Conservation (phyloP, 2,329 filamentous ascomycete genomes). For the Cucurbitaria berberidis region DNA sequence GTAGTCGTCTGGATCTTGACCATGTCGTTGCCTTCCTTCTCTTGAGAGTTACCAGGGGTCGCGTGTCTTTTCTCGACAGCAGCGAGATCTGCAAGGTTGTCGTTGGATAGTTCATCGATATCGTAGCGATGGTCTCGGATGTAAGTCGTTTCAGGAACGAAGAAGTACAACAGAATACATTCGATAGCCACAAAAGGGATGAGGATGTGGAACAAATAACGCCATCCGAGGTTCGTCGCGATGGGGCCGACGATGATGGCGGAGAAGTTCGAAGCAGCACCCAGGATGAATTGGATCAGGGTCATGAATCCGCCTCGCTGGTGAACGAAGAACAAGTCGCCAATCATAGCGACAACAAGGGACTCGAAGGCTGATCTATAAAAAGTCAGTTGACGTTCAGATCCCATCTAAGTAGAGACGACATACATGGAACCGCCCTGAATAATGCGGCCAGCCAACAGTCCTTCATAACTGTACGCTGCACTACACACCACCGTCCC, state of each 20-base stretch:
- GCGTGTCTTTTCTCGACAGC: slow-evolving; percentile 31
- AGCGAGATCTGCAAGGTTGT: slow-evolving; percentile 36
- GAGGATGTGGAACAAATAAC: slow-evolving; percentile 55
- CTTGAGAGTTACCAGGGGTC: background rate
- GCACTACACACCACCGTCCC: slow-evolving; percentile 39
- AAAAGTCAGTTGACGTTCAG: slow-evolving; percentile 5
- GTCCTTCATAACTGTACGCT: slow-evolving; percentile 35
- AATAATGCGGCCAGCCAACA: slow-evolving; percentile 42
- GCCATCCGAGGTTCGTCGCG: slow-evolving; percentile 44
- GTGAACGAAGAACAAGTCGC: slow-evolving; percentile 47
- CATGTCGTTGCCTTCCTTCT: slow-evolving; percentile 20
- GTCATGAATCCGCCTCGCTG: slow-evolving; percentile 45
- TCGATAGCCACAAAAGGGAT: slow-evolving; percentile 55
- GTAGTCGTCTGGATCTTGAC: slow-evolving; percentile 28
- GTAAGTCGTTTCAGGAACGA: slow-evolving; percentile 61
- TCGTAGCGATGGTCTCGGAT: slow-evolving; percentile 47
- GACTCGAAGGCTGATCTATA: slow-evolving; percentile 44
- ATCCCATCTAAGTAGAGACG: too few species aligned
- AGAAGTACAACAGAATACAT: slow-evolving; percentile 53
- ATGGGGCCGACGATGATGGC: slow-evolving; percentile 48
- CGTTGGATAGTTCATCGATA: slow-evolving; percentile 39
- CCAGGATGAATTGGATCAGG: slow-evolving; percentile 45
- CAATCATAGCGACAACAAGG: slow-evolving; percentile 44
- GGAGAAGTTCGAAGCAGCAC: slow-evolving; percentile 45
- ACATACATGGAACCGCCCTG: slow-evolving; percentile 37